Evolutionary conservation across 306 rosid species (phyloP).

Genomic region (Cucumis cinereus): DNA sequence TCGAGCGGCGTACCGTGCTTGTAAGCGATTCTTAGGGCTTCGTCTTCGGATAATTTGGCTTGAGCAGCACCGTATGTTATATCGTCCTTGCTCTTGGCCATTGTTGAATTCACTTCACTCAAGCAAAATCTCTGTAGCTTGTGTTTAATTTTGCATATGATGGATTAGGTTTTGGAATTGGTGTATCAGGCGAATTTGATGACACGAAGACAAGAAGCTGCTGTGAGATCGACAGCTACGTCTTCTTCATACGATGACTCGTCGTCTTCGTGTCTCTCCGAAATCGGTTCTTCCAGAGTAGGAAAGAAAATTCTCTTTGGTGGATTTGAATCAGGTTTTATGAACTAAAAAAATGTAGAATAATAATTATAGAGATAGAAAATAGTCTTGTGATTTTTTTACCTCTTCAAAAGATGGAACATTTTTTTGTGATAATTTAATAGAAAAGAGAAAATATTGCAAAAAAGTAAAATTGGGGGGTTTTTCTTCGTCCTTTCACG

Average conservation of each 20-base stretch:
- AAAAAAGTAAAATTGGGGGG: no score
- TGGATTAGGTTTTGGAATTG: not conserved
- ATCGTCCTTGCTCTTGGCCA: constrained; percentile 7
- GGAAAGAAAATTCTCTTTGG: no score
- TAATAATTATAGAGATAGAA: no score
- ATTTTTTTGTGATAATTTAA: no score
- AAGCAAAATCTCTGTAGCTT: not conserved
- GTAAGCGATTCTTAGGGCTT: constrained; percentile 35
- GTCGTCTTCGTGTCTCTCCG: not conserved
- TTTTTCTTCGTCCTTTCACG: no score
- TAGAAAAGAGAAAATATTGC: no score
- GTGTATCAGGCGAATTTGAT: not conserved
- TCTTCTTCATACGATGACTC: not conserved
- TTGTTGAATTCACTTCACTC: not conserved
- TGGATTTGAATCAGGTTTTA: no score
- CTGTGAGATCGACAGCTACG: not conserved
- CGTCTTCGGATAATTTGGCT: constrained; percentile 40
- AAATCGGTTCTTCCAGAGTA: no score
- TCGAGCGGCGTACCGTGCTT: constrained; percentile 53
- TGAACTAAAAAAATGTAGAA: no score
- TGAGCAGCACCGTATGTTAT: constrained; percentile 28
- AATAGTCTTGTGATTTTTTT: no score
- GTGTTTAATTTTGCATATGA: not conserved
- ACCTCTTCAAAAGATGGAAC: no score
- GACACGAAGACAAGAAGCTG: not conserved